Evolutionary conservation across 179 eudicot genomes (phyloP).

Genomic region (Beta lomatogona): DNA sequence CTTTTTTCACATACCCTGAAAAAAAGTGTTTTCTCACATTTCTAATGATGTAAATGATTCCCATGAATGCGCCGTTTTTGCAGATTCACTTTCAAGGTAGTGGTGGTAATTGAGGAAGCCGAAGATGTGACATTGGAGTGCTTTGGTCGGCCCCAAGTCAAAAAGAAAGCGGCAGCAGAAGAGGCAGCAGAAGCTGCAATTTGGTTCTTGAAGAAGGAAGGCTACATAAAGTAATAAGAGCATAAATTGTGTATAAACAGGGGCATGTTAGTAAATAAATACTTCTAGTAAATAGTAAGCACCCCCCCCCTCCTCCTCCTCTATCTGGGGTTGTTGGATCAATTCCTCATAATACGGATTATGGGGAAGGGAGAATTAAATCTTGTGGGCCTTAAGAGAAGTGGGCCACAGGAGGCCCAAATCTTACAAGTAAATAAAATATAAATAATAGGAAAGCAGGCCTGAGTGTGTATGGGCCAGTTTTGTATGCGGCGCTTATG

Average conservation of each 20-base stretch:
- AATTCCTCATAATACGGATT: no score
- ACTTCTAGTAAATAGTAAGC: not conserved
- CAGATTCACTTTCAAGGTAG: conserved; percentile 79
- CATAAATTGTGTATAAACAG: not conserved
- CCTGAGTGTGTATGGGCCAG: not conserved
- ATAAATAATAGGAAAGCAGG: not conserved
- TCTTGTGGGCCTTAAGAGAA: not conserved
- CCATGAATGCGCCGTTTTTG: not conserved
- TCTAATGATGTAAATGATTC: not conserved
- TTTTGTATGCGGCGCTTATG: not conserved
- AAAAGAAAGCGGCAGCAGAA: conserved; percentile 82
- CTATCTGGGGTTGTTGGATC: no score
- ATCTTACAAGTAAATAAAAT: not conserved
- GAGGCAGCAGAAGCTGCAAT: conserved; percentile 78
- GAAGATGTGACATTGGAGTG: conserved; percentile 50
- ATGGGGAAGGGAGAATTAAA: not conserved
- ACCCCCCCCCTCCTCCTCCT: no score
- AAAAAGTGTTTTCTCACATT: not conserved
- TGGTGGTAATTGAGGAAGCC: conserved; percentile 49
- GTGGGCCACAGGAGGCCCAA: not conserved
- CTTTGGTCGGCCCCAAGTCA: conserved; percentile 52
- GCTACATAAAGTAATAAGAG: conserved; percentile 31
- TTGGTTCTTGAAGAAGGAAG: conserved; percentile 64
- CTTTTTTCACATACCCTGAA: not conserved
- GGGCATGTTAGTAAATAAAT: no score